phyloP scores from a whole-genome alignment of 176 grass and related monocot genomes.

The Secale cereale region DNA sequence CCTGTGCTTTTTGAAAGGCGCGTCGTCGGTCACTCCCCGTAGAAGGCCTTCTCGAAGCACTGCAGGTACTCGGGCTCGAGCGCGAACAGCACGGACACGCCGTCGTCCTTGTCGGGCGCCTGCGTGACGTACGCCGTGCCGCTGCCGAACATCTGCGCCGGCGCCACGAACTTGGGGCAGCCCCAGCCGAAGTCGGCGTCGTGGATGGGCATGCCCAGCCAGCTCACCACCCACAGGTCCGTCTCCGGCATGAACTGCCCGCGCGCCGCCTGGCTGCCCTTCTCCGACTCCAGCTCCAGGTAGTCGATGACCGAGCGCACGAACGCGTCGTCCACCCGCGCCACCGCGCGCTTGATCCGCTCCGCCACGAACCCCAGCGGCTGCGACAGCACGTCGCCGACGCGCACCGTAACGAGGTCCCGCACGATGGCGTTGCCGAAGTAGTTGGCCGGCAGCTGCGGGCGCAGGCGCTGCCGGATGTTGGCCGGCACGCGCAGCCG shows the following conservation, averaged over 20 bases:
- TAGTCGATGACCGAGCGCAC: conserved; percentile 60
- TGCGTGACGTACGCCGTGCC: conserved; percentile 57
- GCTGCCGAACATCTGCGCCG: conserved; percentile 61
- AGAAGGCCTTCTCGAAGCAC: conserved; percentile 67
- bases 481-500: conserved; percentile 60
- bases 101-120: conserved; percentile 30
- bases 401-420: conserved; percentile 35
- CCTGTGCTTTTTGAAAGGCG: neutral
- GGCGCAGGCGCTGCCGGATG: conserved; percentile 50
- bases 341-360: conserved; percentile 38
- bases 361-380: conserved; percentile 40
- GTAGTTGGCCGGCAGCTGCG: conserved; percentile 41
- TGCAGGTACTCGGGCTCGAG: conserved; percentile 63
- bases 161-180: conserved; percentile 35
- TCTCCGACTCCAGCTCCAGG: conserved; percentile 49
- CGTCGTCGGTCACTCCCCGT: conserved; percentile 24
- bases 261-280: conserved; percentile 53
- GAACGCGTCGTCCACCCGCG: conserved; percentile 52
- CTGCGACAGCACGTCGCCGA: conserved; percentile 40
- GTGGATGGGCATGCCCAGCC: conserved; percentile 64
- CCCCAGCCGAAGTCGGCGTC: conserved; percentile 85
- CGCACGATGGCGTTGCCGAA: conserved; percentile 72
- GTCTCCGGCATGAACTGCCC: conserved; percentile 61
- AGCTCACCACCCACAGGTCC: conserved; percentile 56
- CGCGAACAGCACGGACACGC: conserved; percentile 51